Evolutionary conservation across 164 flowering plant species (phyloP), one percentile per base, ranked within the genome.

Genomic region (Aristolochia fimbriata): DNA sequence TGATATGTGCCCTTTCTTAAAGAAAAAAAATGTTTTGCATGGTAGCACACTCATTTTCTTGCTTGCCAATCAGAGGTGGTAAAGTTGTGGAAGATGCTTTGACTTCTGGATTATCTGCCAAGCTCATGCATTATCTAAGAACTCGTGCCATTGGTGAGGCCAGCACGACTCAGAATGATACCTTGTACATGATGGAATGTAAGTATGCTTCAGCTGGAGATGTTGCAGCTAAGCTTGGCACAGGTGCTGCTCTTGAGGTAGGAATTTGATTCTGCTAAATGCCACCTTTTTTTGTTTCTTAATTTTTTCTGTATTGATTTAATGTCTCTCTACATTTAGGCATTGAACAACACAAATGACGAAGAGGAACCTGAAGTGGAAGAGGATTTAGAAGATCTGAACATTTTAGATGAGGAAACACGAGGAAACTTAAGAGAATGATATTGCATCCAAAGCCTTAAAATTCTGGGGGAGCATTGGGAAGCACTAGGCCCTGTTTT

Each of bases 401-500:
- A 73, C 55, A 71, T 88, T 52, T 83, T 76, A 20, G 88, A 86
- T 70, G 48, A 58, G 51, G 78, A 79, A 19, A 71, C 87, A 54
- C 85, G 91, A 57, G 82, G 84, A 47, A 80, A 80, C 67, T 55
- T 80, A 62, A 81, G 89, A 72, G 99, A 91, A 67, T 88, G 81
- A 63, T 84, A 79, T 46, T 88, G 91, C 76, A 88, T 94, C 54
- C 95, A 85, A 68, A 91, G 97, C 71, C 95, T 94, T 73, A 88
- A 79, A 70, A 68, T 68, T 21, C 75, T 94, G 21, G 99, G 99
- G 30, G 96, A 88, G 70, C 91, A 94, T 76, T 89, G 89, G 63
- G 96, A 89, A 73, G 98, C 87, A 73, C 84, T 93, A 56, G 99
- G 96, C 19, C 97, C 99, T 65, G 96, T 94, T 59, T 71, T 94